A percentile compares a stretch with the other conserved stretches of the same genome.
These are phyloP conservation scores for Claviceps quebecensis DNA, from an alignment of 2,329 filamentous ascomycete species.

Conservation along the genomic window DNA sequence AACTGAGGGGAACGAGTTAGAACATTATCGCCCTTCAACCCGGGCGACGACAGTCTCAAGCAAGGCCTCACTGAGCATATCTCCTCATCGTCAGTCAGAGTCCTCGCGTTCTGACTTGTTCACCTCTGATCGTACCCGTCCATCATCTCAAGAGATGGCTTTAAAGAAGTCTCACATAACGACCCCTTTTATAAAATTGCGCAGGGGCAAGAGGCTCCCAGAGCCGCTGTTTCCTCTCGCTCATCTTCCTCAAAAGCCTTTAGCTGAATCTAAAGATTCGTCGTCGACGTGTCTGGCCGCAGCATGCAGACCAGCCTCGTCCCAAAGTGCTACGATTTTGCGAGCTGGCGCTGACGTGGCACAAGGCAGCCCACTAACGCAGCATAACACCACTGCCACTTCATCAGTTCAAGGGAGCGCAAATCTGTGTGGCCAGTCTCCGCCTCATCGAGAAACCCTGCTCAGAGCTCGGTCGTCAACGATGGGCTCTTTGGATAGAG, in stretches of 20 bases:
- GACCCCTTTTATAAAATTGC: conserved; percentile 68
- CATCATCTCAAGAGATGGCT: conserved; percentile 47
- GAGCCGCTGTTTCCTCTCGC: conserved; percentile 72
- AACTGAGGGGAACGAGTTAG: conserved; percentile 42
- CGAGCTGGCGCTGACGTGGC: conserved; percentile 11
- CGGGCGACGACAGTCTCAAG: conserved; percentile 16
- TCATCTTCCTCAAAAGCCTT: conserved; percentile 60
- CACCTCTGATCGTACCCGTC: conserved; percentile 48
- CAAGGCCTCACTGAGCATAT: conserved; percentile 32
- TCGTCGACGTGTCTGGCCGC: conserved; percentile 29
- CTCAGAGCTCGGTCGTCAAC: conserved; percentile 75
- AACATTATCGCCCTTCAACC: conserved; percentile 17
- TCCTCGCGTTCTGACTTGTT: conserved; percentile 84
- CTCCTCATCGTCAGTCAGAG: conserved; percentile 41
- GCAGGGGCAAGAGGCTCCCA: conserved; percentile 60
- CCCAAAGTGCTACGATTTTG: conserved; percentile 16
- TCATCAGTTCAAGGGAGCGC: conserved; percentile 25
- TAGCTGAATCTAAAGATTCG: conserved; percentile 20
- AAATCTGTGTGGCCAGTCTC: conserved; percentile 50
- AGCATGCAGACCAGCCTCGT: conserved; percentile 21
- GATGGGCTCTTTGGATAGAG: conserved; percentile 65
- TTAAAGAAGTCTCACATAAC: conserved; percentile 46
- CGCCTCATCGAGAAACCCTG: conserved; percentile 45
- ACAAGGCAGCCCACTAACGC: conserved; percentile 6
- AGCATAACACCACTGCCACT: conserved; percentile 31